Evolutionary conservation across 371 early-diverging fungal genomes (phyloP).

Genomic region (Rhizopus sp.): DNA sequence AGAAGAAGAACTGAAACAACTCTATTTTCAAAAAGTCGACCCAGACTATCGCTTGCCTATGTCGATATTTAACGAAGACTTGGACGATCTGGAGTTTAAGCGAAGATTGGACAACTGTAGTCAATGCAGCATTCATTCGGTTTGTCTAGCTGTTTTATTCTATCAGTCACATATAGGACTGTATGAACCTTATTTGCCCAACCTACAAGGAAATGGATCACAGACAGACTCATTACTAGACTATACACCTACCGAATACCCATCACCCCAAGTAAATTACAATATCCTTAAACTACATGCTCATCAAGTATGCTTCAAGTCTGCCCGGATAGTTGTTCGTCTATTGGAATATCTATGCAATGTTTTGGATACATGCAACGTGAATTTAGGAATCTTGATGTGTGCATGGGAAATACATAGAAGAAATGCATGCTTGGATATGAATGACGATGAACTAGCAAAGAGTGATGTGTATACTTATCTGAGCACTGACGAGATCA

Average conservation of each 20-base stretch:
- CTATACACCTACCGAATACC: not conserved
- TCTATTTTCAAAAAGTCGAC: constrained; percentile 26
- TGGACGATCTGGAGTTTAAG: constrained; percentile 31
- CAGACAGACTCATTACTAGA: not conserved
- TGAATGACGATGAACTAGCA: constrained; percentile 19
- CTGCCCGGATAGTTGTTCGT: constrained; percentile 32
- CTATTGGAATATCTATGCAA: constrained; percentile 34
- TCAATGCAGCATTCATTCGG: constrained; percentile 23
- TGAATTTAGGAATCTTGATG: constrained; percentile 26
- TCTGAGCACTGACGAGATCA: constrained; percentile 22
- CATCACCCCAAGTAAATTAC: not conserved
- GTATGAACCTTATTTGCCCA: constrained; percentile 38
- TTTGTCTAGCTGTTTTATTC: constrained; percentile 24
- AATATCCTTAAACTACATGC: constrained; percentile 23
- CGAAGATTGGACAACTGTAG: constrained; percentile 21
- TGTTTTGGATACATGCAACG: constrained; percentile 21
- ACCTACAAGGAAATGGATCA: constrained; percentile 2
- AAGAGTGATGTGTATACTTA: constrained; percentile 10
- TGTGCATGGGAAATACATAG: constrained; percentile 41
- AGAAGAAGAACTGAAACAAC: constrained; percentile 24
- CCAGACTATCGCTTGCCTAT: constrained; percentile 19
- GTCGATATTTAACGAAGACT: constrained; percentile 31
- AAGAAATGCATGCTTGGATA: constrained; percentile 38
- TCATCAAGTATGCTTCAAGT: constrained; percentile 29
- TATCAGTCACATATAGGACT: constrained; percentile 29